Evolutionary conservation across 441 rosid genomes (phyloP).

Genomic region (Brassica hybrid): DNA sequence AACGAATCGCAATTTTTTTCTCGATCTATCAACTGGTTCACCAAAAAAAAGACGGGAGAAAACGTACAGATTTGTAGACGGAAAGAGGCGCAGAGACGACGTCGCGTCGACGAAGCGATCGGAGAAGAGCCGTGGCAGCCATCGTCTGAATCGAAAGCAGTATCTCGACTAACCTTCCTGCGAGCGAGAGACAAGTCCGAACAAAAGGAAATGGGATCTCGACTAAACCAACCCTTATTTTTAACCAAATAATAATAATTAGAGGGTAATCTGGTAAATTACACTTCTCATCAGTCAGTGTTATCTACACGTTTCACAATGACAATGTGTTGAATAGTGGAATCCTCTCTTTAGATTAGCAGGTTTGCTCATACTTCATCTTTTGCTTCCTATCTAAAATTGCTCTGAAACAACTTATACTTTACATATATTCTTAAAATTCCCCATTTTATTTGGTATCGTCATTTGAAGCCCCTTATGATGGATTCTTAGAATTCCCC

Average conservation of each 20-base stretch:
- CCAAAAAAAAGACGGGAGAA: neutral
- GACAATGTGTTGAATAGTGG: neutral
- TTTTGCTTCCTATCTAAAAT: no score
- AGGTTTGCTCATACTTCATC: neutral
- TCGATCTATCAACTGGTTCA: conserved; percentile 13
- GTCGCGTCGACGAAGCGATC: conserved; percentile 75
- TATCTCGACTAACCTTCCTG: neutral
- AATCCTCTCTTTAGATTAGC: neutral
- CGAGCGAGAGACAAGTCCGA: neutral
- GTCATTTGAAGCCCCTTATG: neutral
- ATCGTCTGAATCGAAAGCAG: conserved; percentile 38
- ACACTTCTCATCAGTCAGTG: neutral
- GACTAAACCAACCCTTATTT: conserved; percentile 5
- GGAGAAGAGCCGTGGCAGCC: conserved; percentile 77
- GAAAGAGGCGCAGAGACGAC: conserved; percentile 62
- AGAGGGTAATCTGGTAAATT: conserved; percentile 20
- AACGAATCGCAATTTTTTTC: neutral
- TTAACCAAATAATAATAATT: neutral
- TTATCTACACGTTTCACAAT: conserved; percentile 27
- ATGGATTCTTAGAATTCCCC: neutral
- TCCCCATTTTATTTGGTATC: neutral
- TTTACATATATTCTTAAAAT: neutral
- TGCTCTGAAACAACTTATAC: neutral
- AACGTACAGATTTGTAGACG: conserved; percentile 64
- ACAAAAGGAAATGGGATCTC: conserved; percentile 31